Evolutionary conservation across 352 stramenopile genomes (phyloP), one percentile per base, ranked within the genome.

Genomic region (Phytophthora citrophthora): DNA sequence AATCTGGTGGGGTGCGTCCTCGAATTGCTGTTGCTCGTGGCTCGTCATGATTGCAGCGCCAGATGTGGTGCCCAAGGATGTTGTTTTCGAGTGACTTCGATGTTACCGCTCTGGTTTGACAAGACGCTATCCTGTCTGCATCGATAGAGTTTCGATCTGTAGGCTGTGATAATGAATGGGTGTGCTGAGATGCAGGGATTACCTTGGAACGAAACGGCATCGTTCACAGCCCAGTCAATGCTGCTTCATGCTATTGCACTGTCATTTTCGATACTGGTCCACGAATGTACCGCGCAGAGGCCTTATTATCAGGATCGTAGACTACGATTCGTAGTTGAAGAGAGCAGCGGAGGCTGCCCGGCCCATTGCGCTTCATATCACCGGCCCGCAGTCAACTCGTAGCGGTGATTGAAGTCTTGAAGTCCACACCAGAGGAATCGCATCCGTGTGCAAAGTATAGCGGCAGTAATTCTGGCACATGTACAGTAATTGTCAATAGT

Each of bases 1-100:
- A 15, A 82, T 73, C 59, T 84, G 77, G 53, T 78, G 66, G 31
- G 61, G 29, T 40, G 68, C 36, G 31, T 72, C 54, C 56, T 15
- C 52, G 15, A 54, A 36, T 40, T 68, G 60, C 60, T 84, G 49
- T 48, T 65, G 66, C 43, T 67, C 40, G 26, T 59, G 52, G 53
- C 53, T 73, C 52, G 64, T 65, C 64, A 69, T 72, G 36, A 41
- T 20, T 20, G 20, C 20, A 20, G 20, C 20, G 20, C 20, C 48
- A 20, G 47, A 58, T 57, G 31, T 63, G 38, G 34, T 29, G 45
- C 8, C 20, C 15, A 24, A 15, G 20, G 23, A 40, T 52, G 50
- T 24, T 47, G n/a, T 59, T 47, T 5, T 54, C 12, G 23, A 61
- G 43, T 61, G 50, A 50, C 26, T 49, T 32, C 29, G 29, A 32